A percentile compares a stretch with the other conserved stretches of the same genome.
Conservation (phyloP, 257 asterid genomes). For the Fraxinus americana region DNA sequence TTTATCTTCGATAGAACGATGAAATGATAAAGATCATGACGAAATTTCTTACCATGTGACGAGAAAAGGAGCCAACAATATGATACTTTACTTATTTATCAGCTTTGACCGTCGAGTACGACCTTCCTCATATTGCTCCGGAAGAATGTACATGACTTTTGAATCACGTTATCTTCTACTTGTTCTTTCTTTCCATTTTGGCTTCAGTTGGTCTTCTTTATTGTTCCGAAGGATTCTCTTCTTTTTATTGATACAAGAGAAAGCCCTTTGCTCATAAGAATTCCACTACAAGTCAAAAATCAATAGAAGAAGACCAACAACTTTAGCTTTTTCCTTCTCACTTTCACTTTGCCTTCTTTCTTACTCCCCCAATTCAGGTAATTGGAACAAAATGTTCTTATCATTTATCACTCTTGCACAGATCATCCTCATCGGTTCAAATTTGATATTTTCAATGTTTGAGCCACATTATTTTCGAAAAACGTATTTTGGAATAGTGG, state of each 20-base stretch:
- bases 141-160: neutral
- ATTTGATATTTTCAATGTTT: too few species aligned
- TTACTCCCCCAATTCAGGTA: constrained; percentile 1
- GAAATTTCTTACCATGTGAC: constrained; percentile 27
- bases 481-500: too few species aligned
- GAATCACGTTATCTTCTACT: neutral
- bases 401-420: too few species aligned
- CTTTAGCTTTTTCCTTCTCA: constrained; percentile 35
- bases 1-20: too few species aligned
- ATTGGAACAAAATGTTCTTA: too few species aligned
- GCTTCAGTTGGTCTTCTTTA: neutral
- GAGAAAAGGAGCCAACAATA: constrained; percentile 8
- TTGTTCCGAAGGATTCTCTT: neutral
- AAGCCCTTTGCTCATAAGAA: constrained; percentile 27
- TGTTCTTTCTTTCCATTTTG: constrained; percentile 15
- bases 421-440: too few species aligned
- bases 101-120: neutral
- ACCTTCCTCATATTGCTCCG: neutral
- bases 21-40: neutral
- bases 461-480: too few species aligned
- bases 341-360: neutral
- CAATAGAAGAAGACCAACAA: neutral
- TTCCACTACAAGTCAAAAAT: constrained; percentile 14
- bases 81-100: neutral
- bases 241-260: constrained; percentile 37